These are phyloP conservation scores for Lactifluus volemus DNA, from an alignment of 768 basidiomycete genomes.

Conservation along the genomic window DNA sequence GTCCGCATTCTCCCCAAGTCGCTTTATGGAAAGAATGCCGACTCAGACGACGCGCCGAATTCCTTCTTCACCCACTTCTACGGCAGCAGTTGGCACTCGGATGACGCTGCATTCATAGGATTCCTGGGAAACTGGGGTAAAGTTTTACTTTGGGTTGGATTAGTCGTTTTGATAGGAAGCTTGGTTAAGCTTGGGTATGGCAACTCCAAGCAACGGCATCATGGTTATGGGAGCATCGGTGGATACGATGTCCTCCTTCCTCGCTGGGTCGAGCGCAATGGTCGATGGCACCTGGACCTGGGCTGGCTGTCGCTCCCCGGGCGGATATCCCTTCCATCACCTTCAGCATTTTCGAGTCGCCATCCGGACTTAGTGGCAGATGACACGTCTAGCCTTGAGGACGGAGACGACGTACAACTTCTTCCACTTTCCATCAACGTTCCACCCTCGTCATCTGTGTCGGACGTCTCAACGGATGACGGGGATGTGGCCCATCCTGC, in stretches of 20 bases:
- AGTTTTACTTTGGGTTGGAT: constrained; percentile 75
- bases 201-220: constrained; percentile 48
- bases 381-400: constrained; percentile 25
- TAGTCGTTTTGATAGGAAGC: constrained; percentile 63
- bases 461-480: constrained; percentile 37
- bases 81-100: constrained; percentile 96
- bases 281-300: constrained; percentile 67
- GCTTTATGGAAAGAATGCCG: constrained; percentile 96
- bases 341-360: background rate
- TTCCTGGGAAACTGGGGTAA: constrained; percentile 90
- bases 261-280: constrained; percentile 59
- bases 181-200: constrained; percentile 47
- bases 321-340: constrained; percentile 5
- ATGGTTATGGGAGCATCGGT: constrained; percentile 49
- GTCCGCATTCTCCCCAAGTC: constrained; percentile 91
- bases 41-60: constrained; percentile 71
- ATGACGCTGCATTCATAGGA: constrained; percentile 95
- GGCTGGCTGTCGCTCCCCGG: constrained; percentile 44
- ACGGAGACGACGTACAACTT: constrained; percentile 35
- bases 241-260: constrained; percentile 77
- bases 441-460: constrained; percentile 41
- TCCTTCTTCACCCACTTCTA: constrained; percentile 98
- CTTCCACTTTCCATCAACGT: constrained; percentile 58
- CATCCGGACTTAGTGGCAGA: background rate
- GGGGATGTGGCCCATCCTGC: constrained; percentile 36